Conservation (phyloP, 2,329 filamentous ascomycete genomes). For the Ophiostoma populinum region DNA sequence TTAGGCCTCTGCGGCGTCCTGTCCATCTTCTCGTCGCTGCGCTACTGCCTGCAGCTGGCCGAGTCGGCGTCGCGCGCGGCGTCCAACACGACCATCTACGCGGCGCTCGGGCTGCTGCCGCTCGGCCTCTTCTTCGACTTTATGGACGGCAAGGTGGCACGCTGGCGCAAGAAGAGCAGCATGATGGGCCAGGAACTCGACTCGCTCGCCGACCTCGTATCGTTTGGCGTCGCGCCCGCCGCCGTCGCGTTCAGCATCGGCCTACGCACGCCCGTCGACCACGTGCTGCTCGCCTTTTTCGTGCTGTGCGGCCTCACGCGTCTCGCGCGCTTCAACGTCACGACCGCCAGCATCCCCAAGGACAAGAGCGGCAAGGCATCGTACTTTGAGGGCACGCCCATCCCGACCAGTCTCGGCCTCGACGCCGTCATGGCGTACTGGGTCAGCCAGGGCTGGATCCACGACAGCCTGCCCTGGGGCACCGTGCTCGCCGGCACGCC, state of each 20-base stretch:
- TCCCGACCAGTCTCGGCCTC: conserved; percentile 73
- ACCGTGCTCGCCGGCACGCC: conserved; percentile 45
- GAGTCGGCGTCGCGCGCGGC: conserved; percentile 20
- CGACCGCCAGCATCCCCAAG: conserved; percentile 75
- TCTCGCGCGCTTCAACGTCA: conserved; percentile 94
- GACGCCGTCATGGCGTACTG: conserved; percentile 80
- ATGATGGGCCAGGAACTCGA: conserved; percentile 97
- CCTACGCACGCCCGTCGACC: conserved; percentile 68
- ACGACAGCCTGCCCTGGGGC: conserved; percentile 64
- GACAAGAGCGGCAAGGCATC: conserved; percentile 79
- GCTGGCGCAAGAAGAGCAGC: conserved; percentile 92
- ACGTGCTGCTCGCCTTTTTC: conserved; percentile 67
- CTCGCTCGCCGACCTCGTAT: conserved; percentile 87
- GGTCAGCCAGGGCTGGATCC: conserved; percentile 64
- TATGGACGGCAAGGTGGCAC: conserved; percentile 89
- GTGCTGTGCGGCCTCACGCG: conserved; percentile 88
- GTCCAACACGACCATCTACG: conserved; percentile 54
- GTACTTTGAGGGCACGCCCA: conserved; percentile 95
- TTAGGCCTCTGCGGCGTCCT: conserved; percentile 67
- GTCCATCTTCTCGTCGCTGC: conserved; percentile 88
- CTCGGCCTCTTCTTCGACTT: conserved; percentile 96
- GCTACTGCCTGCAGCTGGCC: conserved; percentile 56
- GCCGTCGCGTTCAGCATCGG: conserved; percentile 78
- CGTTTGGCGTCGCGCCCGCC: conserved; percentile 84
- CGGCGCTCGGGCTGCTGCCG: conserved; percentile 73